Evolutionary conservation across 2,329 filamentous ascomycete genomes (phyloP), one percentile per base, ranked within the genome.

Genomic region (Geoglossum cookeanum): DNA sequence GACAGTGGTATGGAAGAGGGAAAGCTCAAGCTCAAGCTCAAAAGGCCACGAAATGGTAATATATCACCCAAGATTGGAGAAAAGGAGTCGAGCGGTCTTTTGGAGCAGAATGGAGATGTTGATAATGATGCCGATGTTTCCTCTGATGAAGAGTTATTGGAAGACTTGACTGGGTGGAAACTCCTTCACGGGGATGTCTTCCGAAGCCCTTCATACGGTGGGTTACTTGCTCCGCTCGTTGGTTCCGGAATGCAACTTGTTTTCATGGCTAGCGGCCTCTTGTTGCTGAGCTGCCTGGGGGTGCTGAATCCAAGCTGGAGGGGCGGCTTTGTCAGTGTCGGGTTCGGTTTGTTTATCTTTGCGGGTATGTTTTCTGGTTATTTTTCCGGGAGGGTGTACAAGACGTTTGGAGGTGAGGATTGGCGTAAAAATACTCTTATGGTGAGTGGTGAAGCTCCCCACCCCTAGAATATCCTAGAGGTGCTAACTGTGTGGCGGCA

Each of bases 151-250:
- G 85, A 89, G 62, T 71, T 78, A 0, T 68, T 87, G 5, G 88
- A 94, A 64, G 88, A 94, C 63, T 77, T 85, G 32, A 87, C 85
- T 1, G 87, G 88, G 55, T 94, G 88, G 88, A 94, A 94, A 68
- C 74, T 92, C 15, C 75, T 94, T 2, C 87, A 94, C 64, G 86
- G 79, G n/a, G 88, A 94, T 68, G 86, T 94, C 3, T 94, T 94
- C 72, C 79, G 88, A 52, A 74, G 82, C 30, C 88, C 88, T 0
- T 69, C 74, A 2, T 78, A 80, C 61, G 86, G 85, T 32, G 78
- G 81, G 55, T 73, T 94, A 1, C 75, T 94, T 44, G 87, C 88
- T 0, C 87, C 88, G 0, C 72, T 94, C 6, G 75, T 94, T 22
- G 89, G 89, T 2, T 94, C 87, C 0, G 88, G 88, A 47, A 88